A percentile compares a stretch with the other conserved stretches of the same genome.
These are phyloP conservation scores for Oligophagozyma castellii DNA, from an alignment of 1,139 yeast genomes.

Conservation along the genomic window DNA sequence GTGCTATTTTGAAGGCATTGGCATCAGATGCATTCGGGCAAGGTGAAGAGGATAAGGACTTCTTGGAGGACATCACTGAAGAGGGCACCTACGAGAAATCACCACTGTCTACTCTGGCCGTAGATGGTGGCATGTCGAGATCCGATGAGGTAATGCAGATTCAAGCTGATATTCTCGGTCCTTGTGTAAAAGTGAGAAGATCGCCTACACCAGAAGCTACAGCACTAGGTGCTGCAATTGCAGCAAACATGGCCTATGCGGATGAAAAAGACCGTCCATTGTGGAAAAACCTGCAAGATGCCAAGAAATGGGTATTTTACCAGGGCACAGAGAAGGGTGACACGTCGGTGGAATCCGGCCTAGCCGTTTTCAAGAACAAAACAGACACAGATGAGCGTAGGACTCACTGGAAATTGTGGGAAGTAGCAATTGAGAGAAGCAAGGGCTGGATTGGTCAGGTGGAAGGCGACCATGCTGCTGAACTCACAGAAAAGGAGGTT, in stretches of 20 bases:
- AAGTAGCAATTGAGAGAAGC: conserved; percentile 64
- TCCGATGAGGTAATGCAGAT: conserved; percentile 89
- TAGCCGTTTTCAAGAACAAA: conserved; percentile 37
- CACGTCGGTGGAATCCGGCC: conserved; percentile 6
- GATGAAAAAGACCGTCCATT: conserved; percentile 42
- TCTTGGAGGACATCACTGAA: conserved; percentile 27
- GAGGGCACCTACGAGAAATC: conserved; percentile 27
- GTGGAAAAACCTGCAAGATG: conserved; percentile 70
- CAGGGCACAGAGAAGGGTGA: conserved; percentile 18
- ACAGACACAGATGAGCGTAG: conserved; percentile 50
- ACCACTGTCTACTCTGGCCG: conserved; percentile 50
- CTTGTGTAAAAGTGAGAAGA: conserved; percentile 70
- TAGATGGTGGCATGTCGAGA: conserved; percentile 93
- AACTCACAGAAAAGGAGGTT: neutral
- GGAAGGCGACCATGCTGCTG: conserved; percentile 7
- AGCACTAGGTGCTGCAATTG: conserved; percentile 92
- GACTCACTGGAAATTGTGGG: conserved; percentile 64
- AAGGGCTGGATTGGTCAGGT: conserved; percentile 48
- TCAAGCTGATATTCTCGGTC: conserved; percentile 81
- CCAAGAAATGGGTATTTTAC: conserved; percentile 24
- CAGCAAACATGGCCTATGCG: conserved; percentile 69
- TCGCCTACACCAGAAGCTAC: conserved; percentile 85
- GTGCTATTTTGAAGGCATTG: conserved; percentile 87
- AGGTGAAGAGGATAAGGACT: conserved; percentile 24
- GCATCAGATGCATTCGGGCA: conserved; percentile 57